phyloP scores from a whole-genome alignment of 805 yeast genomes.

The Kazachstania taianensis region DNA sequence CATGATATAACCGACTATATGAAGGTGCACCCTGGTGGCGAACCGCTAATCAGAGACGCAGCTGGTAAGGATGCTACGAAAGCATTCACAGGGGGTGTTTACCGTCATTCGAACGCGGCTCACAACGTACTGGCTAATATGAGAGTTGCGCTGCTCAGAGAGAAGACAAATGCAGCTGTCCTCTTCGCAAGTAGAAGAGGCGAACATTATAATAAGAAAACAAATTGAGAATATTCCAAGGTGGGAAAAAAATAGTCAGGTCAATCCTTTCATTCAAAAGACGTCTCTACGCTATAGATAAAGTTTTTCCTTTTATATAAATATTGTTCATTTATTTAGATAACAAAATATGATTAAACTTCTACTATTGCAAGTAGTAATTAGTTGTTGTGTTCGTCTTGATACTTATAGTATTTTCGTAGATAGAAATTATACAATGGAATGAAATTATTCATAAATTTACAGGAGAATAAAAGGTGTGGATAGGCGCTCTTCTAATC shows the following conservation, averaged over 20 bases:
- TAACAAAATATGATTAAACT: background rate
- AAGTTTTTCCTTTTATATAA: background rate
- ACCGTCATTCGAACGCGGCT: constrained; percentile 79
- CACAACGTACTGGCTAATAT: constrained; percentile 70
- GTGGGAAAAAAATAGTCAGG: background rate
- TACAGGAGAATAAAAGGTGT: too few relatives aligned
- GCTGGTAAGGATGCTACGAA: constrained; percentile 73
- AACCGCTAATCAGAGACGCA: constrained; percentile 57
- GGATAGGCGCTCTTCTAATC: too few relatives aligned
- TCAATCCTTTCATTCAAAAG: too few relatives aligned
- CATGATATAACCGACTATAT: constrained; percentile 64
- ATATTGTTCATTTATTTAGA: background rate
- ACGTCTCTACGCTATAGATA: too few relatives aligned
- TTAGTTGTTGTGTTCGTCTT: too few relatives aligned
- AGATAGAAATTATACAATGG: too few relatives aligned
- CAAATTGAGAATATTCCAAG: constrained; percentile 2
- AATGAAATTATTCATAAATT: too few relatives aligned
- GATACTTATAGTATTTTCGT: background rate
- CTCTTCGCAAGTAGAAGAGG: constrained; percentile 32
- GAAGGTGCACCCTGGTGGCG: constrained; percentile 80
- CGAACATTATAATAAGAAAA: constrained; percentile 19
- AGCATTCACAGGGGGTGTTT: constrained; percentile 81
- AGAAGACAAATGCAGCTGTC: constrained; percentile 47
- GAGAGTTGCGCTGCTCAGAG: constrained; percentile 74
- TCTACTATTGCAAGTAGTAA: too few relatives aligned